Percentiles rank a stretch among this genome's conserved stretches.
Evolutionary conservation across 495 filamentous ascomycete genomes (phyloP).

Genomic region (Podospora tetraspora): DNA sequence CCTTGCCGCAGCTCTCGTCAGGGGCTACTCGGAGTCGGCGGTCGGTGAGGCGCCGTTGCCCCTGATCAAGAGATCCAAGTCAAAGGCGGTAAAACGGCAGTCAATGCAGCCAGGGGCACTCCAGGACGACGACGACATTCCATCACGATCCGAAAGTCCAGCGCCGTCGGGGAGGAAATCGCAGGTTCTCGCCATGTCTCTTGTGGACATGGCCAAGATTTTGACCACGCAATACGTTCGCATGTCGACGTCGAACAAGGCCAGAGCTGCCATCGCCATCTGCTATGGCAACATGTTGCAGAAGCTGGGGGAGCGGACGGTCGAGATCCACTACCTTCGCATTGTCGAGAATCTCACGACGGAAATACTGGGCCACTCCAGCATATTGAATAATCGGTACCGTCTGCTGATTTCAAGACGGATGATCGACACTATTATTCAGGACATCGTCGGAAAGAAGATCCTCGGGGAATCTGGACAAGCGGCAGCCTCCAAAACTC

Average conservation of each 20-base stretch:
- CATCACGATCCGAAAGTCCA: constrained; percentile 67
- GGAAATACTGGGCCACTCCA: constrained; percentile 71
- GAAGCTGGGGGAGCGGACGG: constrained; percentile 64
- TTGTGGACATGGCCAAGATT: constrained; percentile 74
- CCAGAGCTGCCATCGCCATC: constrained; percentile 75
- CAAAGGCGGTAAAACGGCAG: constrained; percentile 62
- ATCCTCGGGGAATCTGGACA: constrained; percentile 87
- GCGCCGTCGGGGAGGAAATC: constrained; percentile 58
- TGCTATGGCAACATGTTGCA: constrained; percentile 80
- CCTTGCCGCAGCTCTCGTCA: constrained; percentile 70
- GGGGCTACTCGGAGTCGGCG: constrained; percentile 64
- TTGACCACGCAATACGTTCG: constrained; percentile 79
- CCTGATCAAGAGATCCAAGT: constrained; percentile 69
- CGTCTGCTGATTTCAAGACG: constrained; percentile 78
- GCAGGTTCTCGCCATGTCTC: constrained; percentile 63
- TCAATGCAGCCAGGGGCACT: constrained; percentile 45
- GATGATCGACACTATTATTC: constrained; percentile 77
- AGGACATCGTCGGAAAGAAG: constrained; percentile 73
- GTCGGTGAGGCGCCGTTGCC: constrained; percentile 48
- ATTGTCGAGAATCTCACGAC: constrained; percentile 76
- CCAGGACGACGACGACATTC: constrained; percentile 68
- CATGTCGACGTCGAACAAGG: constrained; percentile 70
- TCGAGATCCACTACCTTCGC: constrained; percentile 72
- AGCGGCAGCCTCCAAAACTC: constrained; percentile 67
- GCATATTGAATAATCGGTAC: constrained; percentile 79